Base-by-base conservation (phyloP, 2,329 filamentous ascomycete species). In the Nemania serpens region DNA sequence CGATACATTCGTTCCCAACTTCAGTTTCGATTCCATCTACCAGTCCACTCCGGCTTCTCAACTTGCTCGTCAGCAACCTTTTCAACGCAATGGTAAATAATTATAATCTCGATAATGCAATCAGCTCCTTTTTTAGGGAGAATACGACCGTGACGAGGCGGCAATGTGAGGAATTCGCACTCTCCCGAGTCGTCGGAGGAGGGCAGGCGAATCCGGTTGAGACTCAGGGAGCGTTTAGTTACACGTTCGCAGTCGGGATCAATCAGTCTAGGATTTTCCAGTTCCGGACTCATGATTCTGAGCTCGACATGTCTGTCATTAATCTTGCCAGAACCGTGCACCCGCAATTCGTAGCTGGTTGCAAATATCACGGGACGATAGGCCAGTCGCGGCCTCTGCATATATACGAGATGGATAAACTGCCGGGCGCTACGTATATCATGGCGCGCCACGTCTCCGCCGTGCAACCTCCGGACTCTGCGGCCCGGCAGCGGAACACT, bases 161-260 rank as follows among this genome's bases (percentile, higher is more conserved):
- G 34, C 47, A 62, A 59, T 62, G 60, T 33, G 60, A 62, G 5
- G 56, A 59, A 3, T 43, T 56, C 3, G 55, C 60, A 3, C 45
- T 39, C 37, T 34, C 33, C 3, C 29, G 20, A 6, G 12, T 42
- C n/a, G n/a, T n/a, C n/a, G n/a, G n/a, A n/a, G 60, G 60, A 5
- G 60, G 55, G 5, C 33, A 29, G 39, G 37, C 15, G 2, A 33
- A 29, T 37, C 51, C 60, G 3, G 60, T 62, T 5, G 5, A 25
- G n/a, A 59, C 48, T 33, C 60, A 62, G 42, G 51, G 60, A 22
- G 2, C 34, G 6, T 47, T 36, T 20, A 59, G 60, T 22, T 62
- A 62, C 37, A 62, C 55, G 1, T 17, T 61, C 10, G 22, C 36
- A 12, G 22, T 50, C 15, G 55, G 51, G 22, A 37, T n/a, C 3